These are phyloP conservation scores for Inosperma sp. DNA, from an alignment of 768 basidiomycete species.

Conservation along the genomic window DNA sequence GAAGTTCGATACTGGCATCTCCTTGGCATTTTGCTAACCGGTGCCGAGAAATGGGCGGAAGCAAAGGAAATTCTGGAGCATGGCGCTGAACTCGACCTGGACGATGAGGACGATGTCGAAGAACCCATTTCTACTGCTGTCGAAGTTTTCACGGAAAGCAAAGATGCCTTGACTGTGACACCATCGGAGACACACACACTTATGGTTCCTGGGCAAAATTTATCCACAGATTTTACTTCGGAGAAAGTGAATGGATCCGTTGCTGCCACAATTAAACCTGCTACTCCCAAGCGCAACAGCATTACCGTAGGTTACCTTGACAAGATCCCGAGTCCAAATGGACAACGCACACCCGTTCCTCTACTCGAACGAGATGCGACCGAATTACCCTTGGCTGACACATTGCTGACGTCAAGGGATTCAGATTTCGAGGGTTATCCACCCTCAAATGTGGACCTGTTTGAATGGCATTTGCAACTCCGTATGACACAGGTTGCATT, in stretches of 20 bases:
- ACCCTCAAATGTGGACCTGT: slow-evolving; percentile 52
- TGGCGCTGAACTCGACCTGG: slow-evolving; percentile 52
- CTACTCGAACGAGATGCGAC: slow-evolving; percentile 17
- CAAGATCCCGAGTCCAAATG: background rate
- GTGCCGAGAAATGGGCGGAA: slow-evolving; percentile 72
- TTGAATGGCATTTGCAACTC: slow-evolving; percentile 78
- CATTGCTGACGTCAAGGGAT: slow-evolving; percentile 17
- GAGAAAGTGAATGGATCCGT: slow-evolving; percentile 2
- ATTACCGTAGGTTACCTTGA: background rate
- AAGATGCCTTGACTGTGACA: slow-evolving; percentile 8
- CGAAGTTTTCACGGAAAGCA: slow-evolving; percentile 18
- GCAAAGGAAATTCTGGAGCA: slow-evolving; percentile 73
- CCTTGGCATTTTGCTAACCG: slow-evolving; percentile 75
- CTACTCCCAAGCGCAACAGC: background rate
- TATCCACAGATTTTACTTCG: background rate
- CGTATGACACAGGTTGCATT: slow-evolving; percentile 82
- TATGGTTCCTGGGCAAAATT: slow-evolving; percentile 3
- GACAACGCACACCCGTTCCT: background rate
- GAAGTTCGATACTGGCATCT: slow-evolving; percentile 87
- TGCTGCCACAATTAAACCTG: slow-evolving; percentile 3
- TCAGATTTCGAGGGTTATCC: slow-evolving; percentile 25
- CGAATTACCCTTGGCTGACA: slow-evolving; percentile 36
- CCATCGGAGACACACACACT: slow-evolving; percentile 6
- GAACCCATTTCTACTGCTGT: slow-evolving; percentile 17
- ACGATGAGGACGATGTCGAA: slow-evolving; percentile 17